Evolutionary conservation across 176 grass and related monocot species (phyloP).

Genomic region (Dendrocalamus sinicus): DNA sequence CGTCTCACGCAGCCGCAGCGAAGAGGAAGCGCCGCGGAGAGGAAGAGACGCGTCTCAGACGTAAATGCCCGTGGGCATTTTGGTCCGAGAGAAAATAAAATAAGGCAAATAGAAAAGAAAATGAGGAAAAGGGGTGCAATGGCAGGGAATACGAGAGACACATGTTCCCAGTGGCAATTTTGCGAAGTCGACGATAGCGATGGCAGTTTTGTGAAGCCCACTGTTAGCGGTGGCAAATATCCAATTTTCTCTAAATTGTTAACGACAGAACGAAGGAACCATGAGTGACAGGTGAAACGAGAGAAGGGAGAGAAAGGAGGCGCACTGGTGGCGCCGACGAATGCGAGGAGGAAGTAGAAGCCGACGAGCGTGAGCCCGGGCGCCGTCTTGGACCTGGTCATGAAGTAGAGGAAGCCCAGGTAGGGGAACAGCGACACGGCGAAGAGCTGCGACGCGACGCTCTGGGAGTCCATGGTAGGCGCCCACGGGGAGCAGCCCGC

Average conservation of each 20-base stretch:
- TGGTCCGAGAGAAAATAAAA: too few species aligned
- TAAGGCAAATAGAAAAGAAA: too few species aligned
- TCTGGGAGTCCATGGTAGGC: slow-evolving; percentile 78
- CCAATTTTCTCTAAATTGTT: background rate
- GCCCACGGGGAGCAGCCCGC: slow-evolving; percentile 86
- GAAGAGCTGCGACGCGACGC: slow-evolving; percentile 89
- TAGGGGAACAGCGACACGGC: slow-evolving; percentile 92
- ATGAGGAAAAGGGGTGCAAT: too few species aligned
- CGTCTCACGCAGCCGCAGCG: too few species aligned
- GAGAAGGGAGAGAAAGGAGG: background rate
- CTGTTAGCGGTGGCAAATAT: too few species aligned
- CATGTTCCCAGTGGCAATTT: too few species aligned
- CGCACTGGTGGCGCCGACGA: slow-evolving; percentile 95
- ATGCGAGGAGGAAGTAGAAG: slow-evolving; percentile 93
- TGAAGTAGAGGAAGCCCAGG: slow-evolving; percentile 92
- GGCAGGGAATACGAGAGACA: too few species aligned
- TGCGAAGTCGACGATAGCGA: too few species aligned
- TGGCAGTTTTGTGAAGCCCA: too few species aligned
- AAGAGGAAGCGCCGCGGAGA: too few species aligned
- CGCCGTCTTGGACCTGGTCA: slow-evolving; percentile 78
- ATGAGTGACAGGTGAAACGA: background rate
- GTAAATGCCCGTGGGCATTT: too few species aligned
- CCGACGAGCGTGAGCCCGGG: slow-evolving; percentile 89
- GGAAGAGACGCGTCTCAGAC: too few species aligned
- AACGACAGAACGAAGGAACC: background rate